Conservation (phyloP, 2,329 filamentous ascomycete genomes). For the Fusarium sp. region DNA sequence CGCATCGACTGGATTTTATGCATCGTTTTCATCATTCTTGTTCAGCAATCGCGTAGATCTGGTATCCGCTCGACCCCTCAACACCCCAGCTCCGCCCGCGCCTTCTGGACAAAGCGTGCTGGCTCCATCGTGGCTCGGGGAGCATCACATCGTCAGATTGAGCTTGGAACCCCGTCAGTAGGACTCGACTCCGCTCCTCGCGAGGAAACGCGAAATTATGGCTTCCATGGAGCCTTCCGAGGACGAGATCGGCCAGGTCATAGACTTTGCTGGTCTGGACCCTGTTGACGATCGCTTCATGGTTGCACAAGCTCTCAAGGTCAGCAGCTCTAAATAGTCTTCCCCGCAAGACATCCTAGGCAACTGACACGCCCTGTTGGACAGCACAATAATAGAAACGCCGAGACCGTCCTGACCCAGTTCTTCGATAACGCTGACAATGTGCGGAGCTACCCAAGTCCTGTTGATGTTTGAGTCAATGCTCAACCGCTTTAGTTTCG, state of each 20-base stretch:
- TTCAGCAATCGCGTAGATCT: neutral
- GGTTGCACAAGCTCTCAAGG: conserved; percentile 54
- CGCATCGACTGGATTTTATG: neutral
- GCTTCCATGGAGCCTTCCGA: conserved; percentile 50
- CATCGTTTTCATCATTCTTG: neutral
- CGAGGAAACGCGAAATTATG: conserved; percentile 38
- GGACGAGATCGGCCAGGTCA: conserved; percentile 50
- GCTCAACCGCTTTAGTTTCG: conserved; percentile 51
- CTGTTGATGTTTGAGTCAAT: conserved; percentile 4
- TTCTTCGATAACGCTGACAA: conserved; percentile 58
- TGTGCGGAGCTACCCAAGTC: conserved; percentile 37
- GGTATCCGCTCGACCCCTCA: neutral
- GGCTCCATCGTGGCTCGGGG: conserved; percentile 9
- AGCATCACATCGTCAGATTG: conserved; percentile 19
- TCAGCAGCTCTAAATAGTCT: conserved; percentile 28
- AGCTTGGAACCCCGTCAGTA: neutral
- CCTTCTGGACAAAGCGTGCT: conserved; percentile 12
- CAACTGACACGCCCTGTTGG: conserved; percentile 15
- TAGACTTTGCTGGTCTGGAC: conserved; percentile 53
- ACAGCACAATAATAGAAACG: conserved; percentile 54
- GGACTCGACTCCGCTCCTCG: neutral
- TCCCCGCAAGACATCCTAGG: neutral
- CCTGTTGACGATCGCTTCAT: conserved; percentile 50
- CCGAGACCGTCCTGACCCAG: conserved; percentile 59
- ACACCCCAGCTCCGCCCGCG: neutral